phyloP scores from a whole-genome alignment of 768 basidiomycete genomes.

The Mycena haematopus region DNA sequence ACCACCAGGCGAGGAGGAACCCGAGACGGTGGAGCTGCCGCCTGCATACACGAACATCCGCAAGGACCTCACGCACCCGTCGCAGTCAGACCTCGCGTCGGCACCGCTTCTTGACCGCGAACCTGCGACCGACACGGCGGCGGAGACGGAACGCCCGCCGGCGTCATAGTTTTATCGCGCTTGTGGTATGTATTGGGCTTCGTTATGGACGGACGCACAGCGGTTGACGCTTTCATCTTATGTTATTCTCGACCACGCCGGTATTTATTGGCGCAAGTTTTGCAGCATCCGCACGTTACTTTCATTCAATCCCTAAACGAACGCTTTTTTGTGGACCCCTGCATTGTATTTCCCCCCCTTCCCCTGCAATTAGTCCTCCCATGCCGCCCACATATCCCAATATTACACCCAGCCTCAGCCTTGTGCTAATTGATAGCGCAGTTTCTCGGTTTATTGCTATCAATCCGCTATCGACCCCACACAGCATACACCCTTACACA shows the following conservation, averaged over 20 bases:
- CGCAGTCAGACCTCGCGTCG: background rate
- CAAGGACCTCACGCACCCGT: conserved; percentile 25
- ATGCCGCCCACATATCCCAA: background rate
- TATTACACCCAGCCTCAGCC: background rate
- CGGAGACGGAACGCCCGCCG: background rate
- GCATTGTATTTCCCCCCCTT: background rate
- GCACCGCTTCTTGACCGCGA: background rate
- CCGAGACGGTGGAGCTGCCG: conserved; percentile 83
- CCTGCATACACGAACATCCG: conserved; percentile 80
- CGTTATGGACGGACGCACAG: conserved; percentile 10
- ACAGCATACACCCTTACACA: background rate
- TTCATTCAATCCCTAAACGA: conserved; percentile 5
- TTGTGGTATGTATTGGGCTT: conserved; percentile 16
- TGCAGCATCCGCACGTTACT: conserved; percentile 15
- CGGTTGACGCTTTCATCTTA: conserved; percentile 15
- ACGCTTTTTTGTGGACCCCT: conserved; percentile 11
- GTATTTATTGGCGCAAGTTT: conserved; percentile 20
- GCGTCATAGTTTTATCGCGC: background rate
- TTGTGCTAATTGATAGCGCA: background rate
- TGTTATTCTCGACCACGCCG: conserved; percentile 5
- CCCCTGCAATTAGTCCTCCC: background rate
- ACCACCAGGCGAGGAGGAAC: conserved; percentile 44
- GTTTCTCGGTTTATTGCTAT: conserved; percentile 3
- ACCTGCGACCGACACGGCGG: background rate
- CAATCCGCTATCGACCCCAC: conserved; percentile 1